Evolutionary conservation across 768 basidiomycete species (phyloP).

Genomic region (Suillus occidentalis): DNA sequence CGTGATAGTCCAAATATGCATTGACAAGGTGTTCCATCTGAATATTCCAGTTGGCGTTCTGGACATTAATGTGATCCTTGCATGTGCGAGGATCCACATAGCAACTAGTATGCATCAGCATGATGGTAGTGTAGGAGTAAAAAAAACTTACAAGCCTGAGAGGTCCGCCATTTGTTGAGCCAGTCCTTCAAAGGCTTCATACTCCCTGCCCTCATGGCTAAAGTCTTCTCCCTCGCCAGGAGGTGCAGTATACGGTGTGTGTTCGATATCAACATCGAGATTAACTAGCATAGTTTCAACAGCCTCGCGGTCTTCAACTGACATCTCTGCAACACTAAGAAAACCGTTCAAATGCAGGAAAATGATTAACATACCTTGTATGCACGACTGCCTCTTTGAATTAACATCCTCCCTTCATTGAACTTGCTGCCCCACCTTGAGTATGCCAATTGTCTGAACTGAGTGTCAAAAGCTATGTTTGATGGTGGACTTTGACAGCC

Average conservation of each 20-base stretch:
- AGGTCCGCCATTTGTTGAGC: conserved; percentile 5
- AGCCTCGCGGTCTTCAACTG: too few relatives aligned
- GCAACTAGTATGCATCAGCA: neutral
- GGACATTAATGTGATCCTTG: neutral
- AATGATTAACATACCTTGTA: too few relatives aligned
- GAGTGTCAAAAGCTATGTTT: too few relatives aligned
- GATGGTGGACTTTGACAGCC: too few relatives aligned
- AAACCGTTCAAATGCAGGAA: too few relatives aligned
- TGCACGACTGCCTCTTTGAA: too few relatives aligned
- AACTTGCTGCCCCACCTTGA: too few relatives aligned
- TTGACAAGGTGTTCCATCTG: neutral
- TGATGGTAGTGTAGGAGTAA: neutral
- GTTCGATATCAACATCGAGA: neutral
- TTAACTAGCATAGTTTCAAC: too few relatives aligned
- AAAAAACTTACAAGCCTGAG: neutral
- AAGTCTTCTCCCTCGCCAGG: conserved; percentile 6
- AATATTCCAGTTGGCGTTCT: neutral
- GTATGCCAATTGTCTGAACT: too few relatives aligned
- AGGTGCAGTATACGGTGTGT: neutral
- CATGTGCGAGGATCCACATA: neutral
- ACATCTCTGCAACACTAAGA: too few relatives aligned
- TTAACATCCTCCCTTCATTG: too few relatives aligned
- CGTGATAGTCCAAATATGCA: conserved; percentile 1
- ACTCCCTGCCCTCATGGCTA: conserved; percentile 6
- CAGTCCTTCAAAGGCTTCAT: neutral